Evolutionary conservation across 805 yeast species (phyloP), one percentile per base, ranked within the genome.

Genomic region (Metschnikowia santaceciliae): DNA sequence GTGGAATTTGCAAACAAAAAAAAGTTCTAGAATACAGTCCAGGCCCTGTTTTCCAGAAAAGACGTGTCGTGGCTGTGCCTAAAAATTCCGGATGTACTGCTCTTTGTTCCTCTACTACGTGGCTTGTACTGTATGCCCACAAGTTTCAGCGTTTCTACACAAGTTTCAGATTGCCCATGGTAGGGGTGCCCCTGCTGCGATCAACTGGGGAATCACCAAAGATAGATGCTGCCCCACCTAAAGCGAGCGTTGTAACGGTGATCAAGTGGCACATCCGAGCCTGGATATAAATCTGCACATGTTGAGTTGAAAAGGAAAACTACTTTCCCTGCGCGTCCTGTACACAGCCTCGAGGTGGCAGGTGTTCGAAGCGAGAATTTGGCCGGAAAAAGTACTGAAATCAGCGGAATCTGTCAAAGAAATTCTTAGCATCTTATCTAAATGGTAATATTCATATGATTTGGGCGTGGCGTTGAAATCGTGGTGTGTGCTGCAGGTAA

Each of bases 341-440:
- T 20, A 42, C 32, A 33, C 10, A 42, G 17, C 32, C 22, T 8
- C 32, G 19, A 42, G 35, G 35, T 20, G 20, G 32, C 46, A 34
- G 38, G 14, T 42, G 46, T 42, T 33, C 46, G 38, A 42, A 34
- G 32, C 38, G 46, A 33, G 46, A 42, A 42, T 42, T 42, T 42
- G 36, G 32, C 26, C 37, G 19, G 19, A 10, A 23, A 39, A 39
- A n/a, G 32, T 23, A 6, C 42, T 22, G 42, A 23, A 39, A 39
- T 14, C 32, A 19, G n/a, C 15, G 17, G n/a, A 23, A 7, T 39
- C n/a, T 22, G 15, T 39, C 22, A 26, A 23, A 7, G 13, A 6
- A 6, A 10, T 37, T 13, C n/a, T 20, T 26, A 37, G 15, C 15
- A 13, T 13, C 11, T 26, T 14, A 19, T 13, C 7, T 6, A 20